Conservation (phyloP, 2,329 filamentous ascomycete genomes). For the Cordyceps militaris region DNA sequence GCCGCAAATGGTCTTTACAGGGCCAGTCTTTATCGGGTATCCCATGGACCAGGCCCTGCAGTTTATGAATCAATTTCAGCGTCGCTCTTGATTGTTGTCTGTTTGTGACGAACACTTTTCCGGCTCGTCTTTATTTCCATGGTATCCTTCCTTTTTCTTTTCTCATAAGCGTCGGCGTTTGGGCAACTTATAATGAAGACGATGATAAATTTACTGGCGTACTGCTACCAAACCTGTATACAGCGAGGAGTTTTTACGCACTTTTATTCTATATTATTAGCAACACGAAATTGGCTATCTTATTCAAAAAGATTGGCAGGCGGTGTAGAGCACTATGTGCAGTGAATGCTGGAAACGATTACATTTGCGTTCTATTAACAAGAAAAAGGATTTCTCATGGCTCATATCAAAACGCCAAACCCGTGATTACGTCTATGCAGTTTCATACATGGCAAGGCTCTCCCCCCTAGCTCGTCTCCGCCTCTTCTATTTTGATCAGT, state of each 20-base stretch:
- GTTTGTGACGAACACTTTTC: slow-evolving; percentile 17
- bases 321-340: neutral
- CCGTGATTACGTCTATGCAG: neutral
- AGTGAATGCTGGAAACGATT: neutral
- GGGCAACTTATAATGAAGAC: slow-evolving; percentile 3
- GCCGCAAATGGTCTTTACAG: slow-evolving; percentile 80
- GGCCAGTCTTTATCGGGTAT: slow-evolving; percentile 91
- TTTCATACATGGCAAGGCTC: neutral
- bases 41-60: slow-evolving; percentile 73
- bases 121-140: slow-evolving; percentile 9
- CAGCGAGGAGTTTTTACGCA: neutral
- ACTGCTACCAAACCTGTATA: neutral
- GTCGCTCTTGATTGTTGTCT: slow-evolving; percentile 12
- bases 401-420: slow-evolving; percentile 1
- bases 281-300: neutral
- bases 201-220: slow-evolving; percentile 1
- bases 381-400: neutral
- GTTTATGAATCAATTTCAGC: slow-evolving; percentile 57
- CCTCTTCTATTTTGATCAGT: neutral
- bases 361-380: neutral
- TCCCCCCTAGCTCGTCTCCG: too few relatives aligned
- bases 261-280: neutral
- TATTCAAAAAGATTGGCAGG: neutral
- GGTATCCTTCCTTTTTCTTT: slow-evolving; percentile 12
- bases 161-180: slow-evolving; percentile 27